phyloP scores from a whole-genome alignment of 352 stramenopile species.

The Peronosclerospora sorghi region DNA sequence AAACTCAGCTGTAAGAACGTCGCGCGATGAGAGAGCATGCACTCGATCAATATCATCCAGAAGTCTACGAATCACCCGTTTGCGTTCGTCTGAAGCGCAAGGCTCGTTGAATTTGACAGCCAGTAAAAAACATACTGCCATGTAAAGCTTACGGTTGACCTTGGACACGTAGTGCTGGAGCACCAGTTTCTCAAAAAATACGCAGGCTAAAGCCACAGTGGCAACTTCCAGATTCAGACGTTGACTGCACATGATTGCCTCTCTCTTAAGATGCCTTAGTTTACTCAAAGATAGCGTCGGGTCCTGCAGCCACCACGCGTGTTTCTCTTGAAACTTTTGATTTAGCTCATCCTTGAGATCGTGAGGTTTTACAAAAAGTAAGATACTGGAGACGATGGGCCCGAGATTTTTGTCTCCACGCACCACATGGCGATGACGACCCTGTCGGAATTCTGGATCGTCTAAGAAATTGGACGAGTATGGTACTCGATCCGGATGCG shows the following conservation, averaged over 20 bases:
- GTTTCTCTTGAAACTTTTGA: constrained; percentile 93
- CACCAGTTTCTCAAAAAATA: constrained; percentile 96
- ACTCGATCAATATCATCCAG: constrained; percentile 69
- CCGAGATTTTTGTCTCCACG: constrained; percentile 84
- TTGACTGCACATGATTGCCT: constrained; percentile 67
- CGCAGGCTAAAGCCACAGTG: constrained; percentile 89
- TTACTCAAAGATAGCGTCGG: constrained; percentile 92
- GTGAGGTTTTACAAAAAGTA: constrained; percentile 92
- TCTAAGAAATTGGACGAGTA: constrained; percentile 80
- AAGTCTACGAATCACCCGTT: constrained; percentile 51
- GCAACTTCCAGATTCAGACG: constrained; percentile 86
- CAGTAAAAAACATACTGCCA: constrained; percentile 92
- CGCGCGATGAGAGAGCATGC: constrained; percentile 65
- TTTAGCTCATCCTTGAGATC: constrained; percentile 95
- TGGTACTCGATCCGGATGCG: constrained; percentile 36
- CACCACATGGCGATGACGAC: constrained; percentile 71
- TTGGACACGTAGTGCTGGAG: constrained; percentile 93
- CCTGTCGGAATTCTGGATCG: constrained; percentile 74
- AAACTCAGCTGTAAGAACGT: constrained; percentile 86
- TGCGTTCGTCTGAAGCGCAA: constrained; percentile 51
- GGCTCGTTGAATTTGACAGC: constrained; percentile 90
- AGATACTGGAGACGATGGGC: constrained; percentile 88
- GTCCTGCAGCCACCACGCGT: constrained; percentile 80
- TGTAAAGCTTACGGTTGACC: constrained; percentile 91
- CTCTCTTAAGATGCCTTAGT: constrained; percentile 90